These are phyloP conservation scores for Earliella scabrosa DNA, from an alignment of 1,284 basidiomycete genomes.

Conservation along the genomic window DNA sequence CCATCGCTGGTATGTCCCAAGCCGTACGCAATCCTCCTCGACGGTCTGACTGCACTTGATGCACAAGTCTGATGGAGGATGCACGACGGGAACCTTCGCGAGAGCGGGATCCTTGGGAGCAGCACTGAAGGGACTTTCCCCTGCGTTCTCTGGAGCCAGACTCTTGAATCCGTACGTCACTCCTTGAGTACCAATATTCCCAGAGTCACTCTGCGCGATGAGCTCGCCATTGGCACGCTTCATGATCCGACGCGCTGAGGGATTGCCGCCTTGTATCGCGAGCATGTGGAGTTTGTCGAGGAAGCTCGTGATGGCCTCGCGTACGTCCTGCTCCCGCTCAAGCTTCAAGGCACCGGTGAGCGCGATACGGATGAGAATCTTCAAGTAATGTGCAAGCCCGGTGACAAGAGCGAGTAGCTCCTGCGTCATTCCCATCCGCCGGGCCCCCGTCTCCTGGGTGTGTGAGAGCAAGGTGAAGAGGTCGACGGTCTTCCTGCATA, in stretches of 20 bases:
- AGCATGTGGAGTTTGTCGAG: slow-evolving; percentile 92
- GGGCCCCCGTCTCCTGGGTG: slow-evolving; percentile 89
- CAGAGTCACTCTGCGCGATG: slow-evolving; percentile 43
- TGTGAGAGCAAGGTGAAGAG: slow-evolving; percentile 98
- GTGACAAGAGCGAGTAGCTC: slow-evolving; percentile 98
- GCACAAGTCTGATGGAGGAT: slow-evolving; percentile 88
- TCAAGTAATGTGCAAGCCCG: slow-evolving; percentile 97
- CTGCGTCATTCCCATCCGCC: slow-evolving; percentile 95
- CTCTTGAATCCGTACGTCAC: slow-evolving; percentile 90
- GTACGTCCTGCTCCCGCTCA: slow-evolving; percentile 86
- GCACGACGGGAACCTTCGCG: slow-evolving; percentile 56
- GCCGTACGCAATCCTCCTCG: slow-evolving; percentile 95
- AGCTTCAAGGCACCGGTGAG: slow-evolving; percentile 95
- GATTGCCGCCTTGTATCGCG: slow-evolving; percentile 87
- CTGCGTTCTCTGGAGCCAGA: slow-evolving; percentile 86
- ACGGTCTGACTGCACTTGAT: slow-evolving; percentile 89
- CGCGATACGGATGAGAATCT: slow-evolving; percentile 98
- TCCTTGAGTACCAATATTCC: slow-evolving; percentile 75
- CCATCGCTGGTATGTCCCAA: slow-evolving; percentile 96
- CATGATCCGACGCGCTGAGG: slow-evolving; percentile 71
- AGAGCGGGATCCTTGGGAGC: slow-evolving; percentile 47
- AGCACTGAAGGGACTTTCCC: slow-evolving; percentile 78
- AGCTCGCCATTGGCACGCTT: slow-evolving; percentile 69
- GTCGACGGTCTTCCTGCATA: slow-evolving; percentile 99
- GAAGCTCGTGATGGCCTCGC: slow-evolving; percentile 87